A percentile compares a stretch with the other conserved stretches of the same genome.
Conservation (phyloP, 192 early-diverging fungal genomes). For the Geranomyces michiganensis region DNA sequence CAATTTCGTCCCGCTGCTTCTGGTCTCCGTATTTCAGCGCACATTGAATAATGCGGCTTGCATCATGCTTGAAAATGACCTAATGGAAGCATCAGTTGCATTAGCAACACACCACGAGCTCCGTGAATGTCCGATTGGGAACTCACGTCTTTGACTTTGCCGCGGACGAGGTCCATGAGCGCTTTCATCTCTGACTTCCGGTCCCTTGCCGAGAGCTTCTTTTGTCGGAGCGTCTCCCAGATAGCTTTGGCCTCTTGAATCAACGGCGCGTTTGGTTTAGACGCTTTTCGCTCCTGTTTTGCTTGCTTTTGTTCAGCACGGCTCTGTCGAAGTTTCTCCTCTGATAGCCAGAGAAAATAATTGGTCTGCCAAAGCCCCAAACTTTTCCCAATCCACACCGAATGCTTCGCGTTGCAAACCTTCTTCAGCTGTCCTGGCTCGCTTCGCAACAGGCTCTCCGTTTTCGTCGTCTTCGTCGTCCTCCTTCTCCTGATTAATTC, state of each 20-base stretch:
- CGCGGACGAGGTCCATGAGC: slow-evolving; percentile 80
- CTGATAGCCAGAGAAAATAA: background rate
- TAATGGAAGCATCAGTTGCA: too few relatives aligned
- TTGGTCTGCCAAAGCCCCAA: too few relatives aligned
- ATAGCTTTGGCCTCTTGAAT: slow-evolving; percentile 74
- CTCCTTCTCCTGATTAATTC: slow-evolving; percentile 15
- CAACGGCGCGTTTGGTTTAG: slow-evolving; percentile 70
- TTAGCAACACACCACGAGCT: too few relatives aligned
- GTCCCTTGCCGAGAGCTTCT: slow-evolving; percentile 66
- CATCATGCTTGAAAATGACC: slow-evolving; percentile 94
- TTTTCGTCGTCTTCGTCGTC: slow-evolving; percentile 8
- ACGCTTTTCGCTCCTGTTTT: slow-evolving; percentile 61
- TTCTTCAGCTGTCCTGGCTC: slow-evolving; percentile 28
- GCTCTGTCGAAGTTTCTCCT: slow-evolving; percentile 34
- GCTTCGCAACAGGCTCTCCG: slow-evolving; percentile 11
- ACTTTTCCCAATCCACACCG: background rate
- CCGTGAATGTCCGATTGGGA: too few relatives aligned
- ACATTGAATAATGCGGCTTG: slow-evolving; percentile 88
- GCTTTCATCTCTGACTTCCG: slow-evolving; percentile 69
- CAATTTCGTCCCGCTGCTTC: slow-evolving; percentile 76
- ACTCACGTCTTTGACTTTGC: slow-evolving; percentile 73
- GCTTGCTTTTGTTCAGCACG: slow-evolving; percentile 48
- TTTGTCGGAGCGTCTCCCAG: slow-evolving; percentile 84
- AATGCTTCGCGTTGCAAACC: background rate
- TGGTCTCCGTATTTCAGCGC: slow-evolving; percentile 86